These are phyloP conservation scores for Acanthamoeba healyi DNA, from an alignment of 208 protist genomes.

Conservation along the genomic window DNA sequence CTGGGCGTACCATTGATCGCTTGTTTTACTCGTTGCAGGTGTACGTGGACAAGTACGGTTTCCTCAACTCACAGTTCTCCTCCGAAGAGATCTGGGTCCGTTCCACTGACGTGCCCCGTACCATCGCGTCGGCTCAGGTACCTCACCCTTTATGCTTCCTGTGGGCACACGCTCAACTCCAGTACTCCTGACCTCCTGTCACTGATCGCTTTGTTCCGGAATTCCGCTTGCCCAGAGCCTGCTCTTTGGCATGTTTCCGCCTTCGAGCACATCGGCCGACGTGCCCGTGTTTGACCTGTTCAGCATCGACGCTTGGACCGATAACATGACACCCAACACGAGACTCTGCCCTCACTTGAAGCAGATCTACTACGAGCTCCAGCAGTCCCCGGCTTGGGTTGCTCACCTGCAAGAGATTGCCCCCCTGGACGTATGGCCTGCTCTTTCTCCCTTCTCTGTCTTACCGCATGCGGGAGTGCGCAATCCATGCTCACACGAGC, in stretches of 20 bases:
- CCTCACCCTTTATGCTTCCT: too few relatives aligned
- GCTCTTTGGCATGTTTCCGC: neutral
- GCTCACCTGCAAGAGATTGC: neutral
- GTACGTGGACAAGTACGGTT: slow-evolving; percentile 33
- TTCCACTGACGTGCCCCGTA: slow-evolving; percentile 2
- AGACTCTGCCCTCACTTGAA: neutral
- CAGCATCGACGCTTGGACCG: neutral
- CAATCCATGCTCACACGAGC: neutral
- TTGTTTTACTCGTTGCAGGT: neutral
- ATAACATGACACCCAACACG: slow-evolving; percentile 31
- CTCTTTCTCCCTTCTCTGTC: too few relatives aligned
- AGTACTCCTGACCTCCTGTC: too few relatives aligned
- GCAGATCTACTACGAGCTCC: neutral
- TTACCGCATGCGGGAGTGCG: too few relatives aligned
- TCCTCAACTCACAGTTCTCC: neutral
- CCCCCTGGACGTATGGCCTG: neutral
- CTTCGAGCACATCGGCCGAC: neutral
- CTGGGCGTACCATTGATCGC: too few relatives aligned
- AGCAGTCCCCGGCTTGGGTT: neutral
- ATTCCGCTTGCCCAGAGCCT: too few relatives aligned
- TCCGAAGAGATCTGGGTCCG: neutral
- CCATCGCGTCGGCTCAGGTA: slow-evolving; percentile 38
- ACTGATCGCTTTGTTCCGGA: too few relatives aligned
- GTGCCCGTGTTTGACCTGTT: neutral
- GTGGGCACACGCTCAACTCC: too few relatives aligned